Evolutionary conservation across 176 grass and related monocot species (phyloP).

Genomic region (Oryza australiensis): DNA sequence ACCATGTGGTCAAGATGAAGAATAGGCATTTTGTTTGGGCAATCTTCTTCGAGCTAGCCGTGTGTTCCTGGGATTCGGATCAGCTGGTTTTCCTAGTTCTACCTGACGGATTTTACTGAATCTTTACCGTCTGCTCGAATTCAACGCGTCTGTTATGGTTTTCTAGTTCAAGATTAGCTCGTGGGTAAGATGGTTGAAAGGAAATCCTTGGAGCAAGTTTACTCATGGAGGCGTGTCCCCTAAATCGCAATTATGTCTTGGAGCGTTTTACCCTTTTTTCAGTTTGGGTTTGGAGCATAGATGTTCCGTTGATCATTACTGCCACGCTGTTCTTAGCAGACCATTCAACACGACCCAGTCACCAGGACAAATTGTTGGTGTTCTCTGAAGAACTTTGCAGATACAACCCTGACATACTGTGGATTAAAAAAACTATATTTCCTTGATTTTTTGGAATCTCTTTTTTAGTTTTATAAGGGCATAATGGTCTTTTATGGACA

Average conservation of each 20-base stretch:
- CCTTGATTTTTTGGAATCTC: too few species aligned
- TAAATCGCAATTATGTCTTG: neutral
- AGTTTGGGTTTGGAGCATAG: neutral
- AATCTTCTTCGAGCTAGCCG: neutral
- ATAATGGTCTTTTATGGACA: too few species aligned
- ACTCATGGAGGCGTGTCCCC: neutral
- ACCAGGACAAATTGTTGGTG: constrained; percentile 10
- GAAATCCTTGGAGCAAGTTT: neutral
- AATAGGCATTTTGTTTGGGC: neutral
- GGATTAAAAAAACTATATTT: neutral
- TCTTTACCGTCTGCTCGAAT: neutral
- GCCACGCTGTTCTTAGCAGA: neutral
- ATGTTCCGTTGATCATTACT: constrained; percentile 4
- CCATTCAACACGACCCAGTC: constrained; percentile 31
- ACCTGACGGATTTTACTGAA: neutral
- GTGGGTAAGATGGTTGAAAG: neutral
- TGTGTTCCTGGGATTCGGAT: neutral
- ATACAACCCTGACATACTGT: neutral
- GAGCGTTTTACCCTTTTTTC: neutral
- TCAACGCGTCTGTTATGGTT: neutral
- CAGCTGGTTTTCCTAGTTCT: neutral
- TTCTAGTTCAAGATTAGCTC: neutral
- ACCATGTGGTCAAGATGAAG: neutral
- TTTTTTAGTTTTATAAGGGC: too few species aligned
- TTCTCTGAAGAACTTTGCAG: constrained; percentile 12